Conservation (phyloP, 2,329 filamentous ascomycete species). For the Achaetomium macrosporum region DNA sequence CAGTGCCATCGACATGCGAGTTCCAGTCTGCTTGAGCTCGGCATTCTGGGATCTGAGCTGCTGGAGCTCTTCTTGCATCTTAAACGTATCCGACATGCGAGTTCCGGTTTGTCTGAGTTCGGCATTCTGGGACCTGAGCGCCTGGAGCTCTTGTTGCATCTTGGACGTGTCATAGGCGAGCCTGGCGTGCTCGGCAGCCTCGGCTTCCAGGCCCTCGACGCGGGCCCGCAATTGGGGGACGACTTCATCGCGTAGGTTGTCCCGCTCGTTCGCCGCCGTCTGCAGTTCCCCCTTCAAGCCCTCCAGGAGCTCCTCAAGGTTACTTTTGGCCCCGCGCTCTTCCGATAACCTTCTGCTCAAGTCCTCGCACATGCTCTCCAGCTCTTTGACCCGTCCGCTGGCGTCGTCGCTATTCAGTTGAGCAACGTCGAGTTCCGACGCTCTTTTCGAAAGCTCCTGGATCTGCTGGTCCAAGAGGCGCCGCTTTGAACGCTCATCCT, state of each 20-base stretch:
- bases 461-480: slow-evolving; percentile 78
- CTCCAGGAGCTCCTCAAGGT: slow-evolving; percentile 85
- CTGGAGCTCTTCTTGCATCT: slow-evolving; percentile 57
- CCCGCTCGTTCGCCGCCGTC: slow-evolving; percentile 77
- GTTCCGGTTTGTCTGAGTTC: slow-evolving; percentile 15
- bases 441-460: slow-evolving; percentile 71
- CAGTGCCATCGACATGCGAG: slow-evolving; percentile 41
- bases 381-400: slow-evolving; percentile 61
- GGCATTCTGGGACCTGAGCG: slow-evolving; percentile 44
- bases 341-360: slow-evolving; percentile 74
- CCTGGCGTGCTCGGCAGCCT: slow-evolving; percentile 66
- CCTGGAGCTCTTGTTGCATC: slow-evolving; percentile 79
- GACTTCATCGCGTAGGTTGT: slow-evolving; percentile 84
- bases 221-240: slow-evolving; percentile 72
- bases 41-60: slow-evolving; percentile 46
- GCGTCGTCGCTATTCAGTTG: slow-evolving; percentile 52
- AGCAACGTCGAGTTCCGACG: slow-evolving; percentile 55
- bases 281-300: slow-evolving; percentile 79
- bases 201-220: slow-evolving; percentile 70
- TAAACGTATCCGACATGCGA: slow-evolving; percentile 27
- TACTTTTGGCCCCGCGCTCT: slow-evolving; percentile 81
- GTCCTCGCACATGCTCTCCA: slow-evolving; percentile 77
- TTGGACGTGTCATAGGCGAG: slow-evolving; percentile 75
- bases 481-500: slow-evolving; percentile 75
- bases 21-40: slow-evolving; percentile 20